These are phyloP conservation scores for Phaeosphaeria sp. DNA, from an alignment of 2,329 filamentous ascomycete species.

Conservation along the genomic window DNA sequence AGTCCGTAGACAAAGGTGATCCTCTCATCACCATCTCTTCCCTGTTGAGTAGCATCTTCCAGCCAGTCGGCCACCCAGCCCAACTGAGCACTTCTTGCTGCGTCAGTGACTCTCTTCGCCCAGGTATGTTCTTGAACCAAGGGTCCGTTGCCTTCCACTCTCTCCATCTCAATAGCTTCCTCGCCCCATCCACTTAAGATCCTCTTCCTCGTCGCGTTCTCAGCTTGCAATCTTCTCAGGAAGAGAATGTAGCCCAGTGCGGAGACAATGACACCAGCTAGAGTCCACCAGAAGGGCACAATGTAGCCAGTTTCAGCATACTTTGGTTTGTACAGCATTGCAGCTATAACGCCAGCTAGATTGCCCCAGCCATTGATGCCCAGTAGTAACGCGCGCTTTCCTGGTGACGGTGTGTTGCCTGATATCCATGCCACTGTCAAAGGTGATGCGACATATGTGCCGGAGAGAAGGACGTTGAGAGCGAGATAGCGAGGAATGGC, in stretches of 20 bases:
- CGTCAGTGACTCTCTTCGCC: conserved; percentile 9
- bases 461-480: conserved; percentile 56
- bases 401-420: conserved; percentile 61
- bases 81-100: conserved; percentile 20
- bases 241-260: conserved; percentile 53
- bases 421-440: conserved; percentile 63
- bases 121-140: conserved; percentile 35
- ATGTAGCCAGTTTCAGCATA: conserved; percentile 50
- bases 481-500: conserved; percentile 55
- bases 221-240: conserved; percentile 42
- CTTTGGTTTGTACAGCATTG: conserved; percentile 53
- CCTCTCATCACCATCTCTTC: conserved; percentile 54
- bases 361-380: conserved; percentile 65
- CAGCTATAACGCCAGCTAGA: conserved; percentile 54
- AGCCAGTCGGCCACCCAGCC: conserved; percentile 33
- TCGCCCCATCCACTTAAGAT: conserved; percentile 46
- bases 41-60: conserved; percentile 42
- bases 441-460: conserved; percentile 61
- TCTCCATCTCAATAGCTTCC: conserved; percentile 48
- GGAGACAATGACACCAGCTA: conserved; percentile 47
- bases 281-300: conserved; percentile 52
- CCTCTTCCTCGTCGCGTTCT: conserved; percentile 47
- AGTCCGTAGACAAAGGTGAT: conserved; percentile 55
- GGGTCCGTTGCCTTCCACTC: conserved; percentile 37
- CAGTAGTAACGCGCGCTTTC: conserved; percentile 60